Base-by-base conservation (phyloP, 2,329 filamentous ascomycete species). In the Fusarium graminum region DNA sequence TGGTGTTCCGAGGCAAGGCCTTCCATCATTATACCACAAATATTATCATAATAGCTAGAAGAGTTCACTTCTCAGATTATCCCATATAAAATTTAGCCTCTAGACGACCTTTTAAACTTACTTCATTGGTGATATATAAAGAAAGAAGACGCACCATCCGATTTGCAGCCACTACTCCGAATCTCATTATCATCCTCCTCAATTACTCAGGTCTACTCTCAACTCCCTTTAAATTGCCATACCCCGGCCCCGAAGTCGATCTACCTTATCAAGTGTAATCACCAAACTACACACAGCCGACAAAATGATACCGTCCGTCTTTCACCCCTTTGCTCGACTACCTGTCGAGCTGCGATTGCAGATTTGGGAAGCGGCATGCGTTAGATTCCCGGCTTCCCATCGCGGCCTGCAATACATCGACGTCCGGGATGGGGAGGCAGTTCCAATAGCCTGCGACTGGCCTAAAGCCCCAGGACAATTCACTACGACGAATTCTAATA, bases 351-450 rank as follows among this genome's bases (percentile, higher is more conserved):
- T 49, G n/a, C 34, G 25, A 28, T n/a, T 41, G 13, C 30, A 12
- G 17, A 59, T 59, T 7, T 65, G 40, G 44, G 10, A 40, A 6
- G 14, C 10, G 5, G 44, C 40, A 22, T 53, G 34, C 16, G 3
- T 36, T 9, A 7, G n/a, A 17, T 17, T 17, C 14, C 17, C 8
- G 2, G 6, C 17, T 13, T 9, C 3, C 16, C 5, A 30, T 12
- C 3, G 12, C 3, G 5, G 19, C 6, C 12, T 30, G 3, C 34
- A 30, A 1, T 58, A 55, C 2, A 4, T 51, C 4, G 7, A 6
- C n/a, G 5, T 19, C 25, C 7, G 14, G 4, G 2, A n/a, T 8
- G 7, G 14, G 8, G 10, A 16, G 32, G 30, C 7, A 2, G 4
- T 12, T 4, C 14, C 28, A 5, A 22, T 39, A 7, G 13, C 13